Percentiles rank a stretch among this genome's conserved stretches.
Conservation (phyloP, 495 filamentous ascomycete genomes). For the Trichoderma reesei region DNA sequence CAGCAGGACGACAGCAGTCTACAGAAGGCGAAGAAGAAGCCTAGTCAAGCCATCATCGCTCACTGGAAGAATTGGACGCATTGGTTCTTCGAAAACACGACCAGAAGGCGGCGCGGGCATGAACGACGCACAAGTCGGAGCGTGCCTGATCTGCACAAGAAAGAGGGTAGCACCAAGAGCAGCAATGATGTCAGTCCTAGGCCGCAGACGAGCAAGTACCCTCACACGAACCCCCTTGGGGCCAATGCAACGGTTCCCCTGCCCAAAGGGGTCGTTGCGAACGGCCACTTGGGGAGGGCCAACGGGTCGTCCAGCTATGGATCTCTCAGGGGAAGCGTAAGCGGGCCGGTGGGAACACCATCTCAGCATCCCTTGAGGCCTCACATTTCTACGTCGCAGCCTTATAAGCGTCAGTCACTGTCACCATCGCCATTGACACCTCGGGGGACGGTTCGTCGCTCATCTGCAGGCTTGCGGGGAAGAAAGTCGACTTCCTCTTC, state of each 20-base stretch:
- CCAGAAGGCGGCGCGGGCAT: conserved; percentile 29
- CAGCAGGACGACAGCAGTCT: conserved; percentile 19
- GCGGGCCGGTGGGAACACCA: not conserved
- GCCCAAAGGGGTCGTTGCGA: conserved; percentile 28
- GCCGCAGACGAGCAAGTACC: conserved; percentile 45
- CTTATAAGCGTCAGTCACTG: conserved; percentile 68
- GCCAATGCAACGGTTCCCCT: conserved; percentile 21
- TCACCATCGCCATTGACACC: conserved; percentile 88
- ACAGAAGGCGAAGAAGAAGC: conserved; percentile 36
- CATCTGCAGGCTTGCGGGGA: conserved; percentile 63
- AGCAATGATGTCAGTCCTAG: conserved; percentile 39
- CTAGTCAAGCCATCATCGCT: conserved; percentile 45
- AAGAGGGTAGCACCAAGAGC: conserved; percentile 25
- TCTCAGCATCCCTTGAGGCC: conserved; percentile 31
- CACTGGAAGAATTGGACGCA: conserved; percentile 64
- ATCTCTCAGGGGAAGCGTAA: conserved; percentile 20
- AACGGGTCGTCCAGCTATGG: not conserved
- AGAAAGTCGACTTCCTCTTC: conserved; percentile 95
- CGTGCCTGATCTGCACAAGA: conserved; percentile 39
- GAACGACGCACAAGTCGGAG: conserved; percentile 38
- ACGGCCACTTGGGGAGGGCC: conserved; percentile 21
- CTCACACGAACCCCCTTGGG: conserved; percentile 18
- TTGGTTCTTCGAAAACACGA: conserved; percentile 42
- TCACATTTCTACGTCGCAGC: conserved; percentile 41
- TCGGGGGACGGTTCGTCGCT: conserved; percentile 69